Base-by-base conservation (phyloP, 441 rosid species). In the Arabidopsis lyrata region DNA sequence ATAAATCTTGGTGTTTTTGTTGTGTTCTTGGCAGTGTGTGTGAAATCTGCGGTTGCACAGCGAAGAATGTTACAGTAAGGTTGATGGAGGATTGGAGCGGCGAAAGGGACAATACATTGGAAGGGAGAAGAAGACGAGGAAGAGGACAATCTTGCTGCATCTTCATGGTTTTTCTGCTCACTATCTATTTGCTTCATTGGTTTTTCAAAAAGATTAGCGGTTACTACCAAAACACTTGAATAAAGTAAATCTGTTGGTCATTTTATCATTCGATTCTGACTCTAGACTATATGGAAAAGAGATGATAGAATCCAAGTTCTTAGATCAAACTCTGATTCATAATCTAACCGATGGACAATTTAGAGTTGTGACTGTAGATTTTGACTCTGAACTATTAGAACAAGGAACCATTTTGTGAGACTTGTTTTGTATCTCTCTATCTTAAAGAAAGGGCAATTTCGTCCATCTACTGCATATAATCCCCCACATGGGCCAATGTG, bases 81-180 rank as follows among this genome's bases (percentile, higher is more conserved):
- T 41, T 63, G 63, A 63, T 60, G 41, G 75, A 73, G 31, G 66
- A 68, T 44, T 55, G 74, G 71, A 31, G 6, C 15, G 66, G 41
- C 14, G 71, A 6, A 35, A 36, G 58, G 11, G 77, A 72, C 5
- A 66, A 1, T 47, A 42, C 72, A 62, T 6, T 64, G 61, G 66
- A 47, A n/a, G 70, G 24, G 24, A 55, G 78, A 53, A 68, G 78
- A 67, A 56, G 78, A 56, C 56, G 74, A 14, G 63, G 73, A 73
- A 62, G 66, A 29, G 63, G 72, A 62, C 62, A 62, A 35, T 56
- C 81, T 59, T 78, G 70, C 52, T 73, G 75, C 74, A 61, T 78
- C 27, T 70, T 73, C 32, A 63, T 78, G 50, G 50, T 58, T 16
- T 55, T 69, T 55, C 42, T 78, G 13, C 66, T 78, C 22, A 32